Conservation (phyloP, 768 basidiomycete genomes). For the Phlebiopsis flavidoalba region DNA sequence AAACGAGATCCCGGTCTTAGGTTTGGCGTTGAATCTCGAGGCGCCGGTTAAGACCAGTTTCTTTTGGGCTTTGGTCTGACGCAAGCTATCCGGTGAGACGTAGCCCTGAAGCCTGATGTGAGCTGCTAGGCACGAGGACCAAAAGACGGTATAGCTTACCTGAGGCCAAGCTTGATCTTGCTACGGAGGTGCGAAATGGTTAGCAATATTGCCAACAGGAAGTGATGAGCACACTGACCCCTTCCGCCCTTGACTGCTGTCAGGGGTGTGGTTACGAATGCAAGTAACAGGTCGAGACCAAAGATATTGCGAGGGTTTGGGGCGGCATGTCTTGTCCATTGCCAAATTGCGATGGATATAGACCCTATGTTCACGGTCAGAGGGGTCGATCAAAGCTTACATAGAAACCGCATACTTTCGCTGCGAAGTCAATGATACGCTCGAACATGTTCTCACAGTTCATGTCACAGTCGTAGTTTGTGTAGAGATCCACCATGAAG, state of each 20-base stretch:
- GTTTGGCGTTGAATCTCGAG: slow-evolving; percentile 85
- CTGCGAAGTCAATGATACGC: slow-evolving; percentile 79
- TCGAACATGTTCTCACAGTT: slow-evolving; percentile 97
- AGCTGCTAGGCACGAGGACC: not conserved
- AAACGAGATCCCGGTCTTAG: slow-evolving; percentile 85
- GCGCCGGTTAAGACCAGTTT: slow-evolving; percentile 81
- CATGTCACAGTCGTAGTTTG: slow-evolving; percentile 95
- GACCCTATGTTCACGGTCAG: slow-evolving; percentile 45
- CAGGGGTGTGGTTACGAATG: slow-evolving; percentile 89
- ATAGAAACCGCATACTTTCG: slow-evolving; percentile 50
- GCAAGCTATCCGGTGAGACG: slow-evolving; percentile 50
- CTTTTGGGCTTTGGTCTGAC: slow-evolving; percentile 77
- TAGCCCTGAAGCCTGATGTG: slow-evolving; percentile 38
- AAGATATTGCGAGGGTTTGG: slow-evolving; percentile 75
- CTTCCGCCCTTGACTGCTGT: slow-evolving; percentile 55
- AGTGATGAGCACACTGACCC: slow-evolving; percentile 28
- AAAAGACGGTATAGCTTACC: slow-evolving; percentile 36
- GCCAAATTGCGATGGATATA: slow-evolving; percentile 65
- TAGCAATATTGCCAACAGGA: slow-evolving; percentile 1
- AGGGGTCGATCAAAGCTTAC: not conserved
- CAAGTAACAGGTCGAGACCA: slow-evolving; percentile 85
- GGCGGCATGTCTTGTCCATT: slow-evolving; percentile 59
- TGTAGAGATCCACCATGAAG: slow-evolving; percentile 94
- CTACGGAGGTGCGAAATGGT: slow-evolving; percentile 12
- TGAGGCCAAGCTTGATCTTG: slow-evolving; percentile 53